phyloP scores from a whole-genome alignment of 2,329 filamentous ascomycete species.

The Dactylonectria macrodidyma region DNA sequence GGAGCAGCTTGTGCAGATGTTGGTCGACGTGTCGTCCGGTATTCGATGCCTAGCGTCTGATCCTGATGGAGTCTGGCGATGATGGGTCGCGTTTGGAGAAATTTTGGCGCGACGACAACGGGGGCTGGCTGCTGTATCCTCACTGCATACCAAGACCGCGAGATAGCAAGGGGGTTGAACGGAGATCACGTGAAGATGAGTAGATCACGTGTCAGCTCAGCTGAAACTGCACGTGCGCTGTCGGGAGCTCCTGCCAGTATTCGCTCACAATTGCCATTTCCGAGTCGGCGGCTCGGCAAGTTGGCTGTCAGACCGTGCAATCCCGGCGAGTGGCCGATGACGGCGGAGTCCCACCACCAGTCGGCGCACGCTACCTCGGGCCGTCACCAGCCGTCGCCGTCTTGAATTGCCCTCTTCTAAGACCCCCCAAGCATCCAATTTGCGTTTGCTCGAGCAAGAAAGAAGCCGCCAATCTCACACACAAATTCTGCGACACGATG shows the following conservation, averaged over 20 bases:
- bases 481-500: slow-evolving; percentile 46
- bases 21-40: slow-evolving; percentile 29
- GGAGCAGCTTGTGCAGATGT: slow-evolving; percentile 20
- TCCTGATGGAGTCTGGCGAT: slow-evolving; percentile 47
- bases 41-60: slow-evolving; percentile 44
- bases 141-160: slow-evolving; percentile 15
- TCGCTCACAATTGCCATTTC: slow-evolving; percentile 30
- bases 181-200: neutral
- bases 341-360: slow-evolving; percentile 38
- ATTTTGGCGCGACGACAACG: slow-evolving; percentile 55
- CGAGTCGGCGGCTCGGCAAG: slow-evolving; percentile 42
- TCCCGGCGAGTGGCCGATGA: slow-evolving; percentile 48
- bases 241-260: slow-evolving; percentile 1
- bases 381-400: slow-evolving; percentile 55
- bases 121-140: slow-evolving; percentile 33
- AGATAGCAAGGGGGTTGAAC: slow-evolving; percentile 8
- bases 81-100: slow-evolving; percentile 55
- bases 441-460: slow-evolving; percentile 31
- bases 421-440: slow-evolving; percentile 24
- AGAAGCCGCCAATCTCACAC: slow-evolving; percentile 33
- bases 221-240: neutral
- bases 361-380: slow-evolving; percentile 53
- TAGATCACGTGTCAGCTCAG: slow-evolving; percentile 20
- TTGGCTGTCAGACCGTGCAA: slow-evolving; percentile 37
- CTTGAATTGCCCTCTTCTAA: slow-evolving; percentile 25